Base-by-base conservation (phyloP, 2,329 filamentous ascomycete genomes). In the Domatiomyces catenatus region DNA sequence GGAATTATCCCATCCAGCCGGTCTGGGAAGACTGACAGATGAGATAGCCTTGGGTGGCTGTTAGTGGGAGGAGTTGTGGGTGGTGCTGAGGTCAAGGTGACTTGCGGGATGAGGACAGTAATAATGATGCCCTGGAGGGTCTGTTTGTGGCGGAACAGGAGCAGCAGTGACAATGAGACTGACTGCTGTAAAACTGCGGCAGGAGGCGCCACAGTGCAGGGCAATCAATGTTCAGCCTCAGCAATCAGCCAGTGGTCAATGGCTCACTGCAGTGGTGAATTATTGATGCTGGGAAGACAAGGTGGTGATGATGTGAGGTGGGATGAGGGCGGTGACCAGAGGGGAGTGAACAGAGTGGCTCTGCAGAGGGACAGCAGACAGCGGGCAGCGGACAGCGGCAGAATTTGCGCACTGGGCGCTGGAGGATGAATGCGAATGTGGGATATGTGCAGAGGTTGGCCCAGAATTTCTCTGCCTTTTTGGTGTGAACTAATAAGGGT, bases 21-120 rank as follows among this genome's bases (percentile, higher is more conserved):
- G 50, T 53, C 56, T 52, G 47, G 44, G 22, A 39, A 56, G 56
- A 44, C 56, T 54, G 54, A 45, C 50, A 54, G 56, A 59, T 51
- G 55, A 51, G 57, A 57, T 59, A 58, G 52, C 57, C 57, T 59
- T 59, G 54, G 55, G 50, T 46, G 52, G 39, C 44, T 53, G 57
- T 59, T 57, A 59, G 57, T 59, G 46, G 46, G 18, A 20, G 10
- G 43, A 20, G 18, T 20, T 10, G 43, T 45, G n/a, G 43, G 10
- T n/a, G n/a, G 32, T 15, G 32, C 10, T 15, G 32, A 39, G 32
- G 15, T 45, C 8, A n/a, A 45, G 22, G 43, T n/a, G 43, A 45
- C 43, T 45, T 45, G 43, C 43, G 43, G 22, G 22, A 24, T 24
- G 22, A 24, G 22, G 6, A 24, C 3, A 24, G 6, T 3, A 24